Conservation (phyloP, 164 flowering plant species). For the Kingdonia uniflora region DNA sequence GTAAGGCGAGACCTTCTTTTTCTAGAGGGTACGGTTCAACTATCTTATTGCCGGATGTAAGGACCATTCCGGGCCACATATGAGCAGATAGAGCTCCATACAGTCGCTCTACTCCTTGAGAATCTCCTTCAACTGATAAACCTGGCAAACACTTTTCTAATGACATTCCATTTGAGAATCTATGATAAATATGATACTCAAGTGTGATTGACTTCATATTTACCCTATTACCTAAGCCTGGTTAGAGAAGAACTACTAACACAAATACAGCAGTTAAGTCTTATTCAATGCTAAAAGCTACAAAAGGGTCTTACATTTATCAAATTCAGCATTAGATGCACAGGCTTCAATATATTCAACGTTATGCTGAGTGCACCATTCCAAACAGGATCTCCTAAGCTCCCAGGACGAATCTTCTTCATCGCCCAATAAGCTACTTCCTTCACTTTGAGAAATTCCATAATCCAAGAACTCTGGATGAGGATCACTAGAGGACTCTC, state of each 20-base stretch:
- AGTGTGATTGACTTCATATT: too few species aligned
- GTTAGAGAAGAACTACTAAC: too few species aligned
- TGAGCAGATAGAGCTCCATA: slow-evolving; percentile 86
- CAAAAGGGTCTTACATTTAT: slow-evolving; percentile 54
- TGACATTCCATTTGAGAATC: not conserved
- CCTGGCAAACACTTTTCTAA: slow-evolving; percentile 31
- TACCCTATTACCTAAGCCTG: too few species aligned
- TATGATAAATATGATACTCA: too few species aligned
- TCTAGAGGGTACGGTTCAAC: slow-evolving; percentile 37
- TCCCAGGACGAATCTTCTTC: slow-evolving; percentile 52
- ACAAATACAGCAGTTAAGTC: too few species aligned
- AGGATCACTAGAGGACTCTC: slow-evolving; percentile 27
- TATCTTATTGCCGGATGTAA: slow-evolving; percentile 62
- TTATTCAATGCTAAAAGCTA: too few species aligned
- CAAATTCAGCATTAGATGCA: slow-evolving; percentile 84
- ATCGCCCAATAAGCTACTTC: slow-evolving; percentile 62
- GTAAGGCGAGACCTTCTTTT: slow-evolving; percentile 31
- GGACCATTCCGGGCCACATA: slow-evolving; percentile 98
- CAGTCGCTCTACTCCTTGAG: slow-evolving; percentile 80
- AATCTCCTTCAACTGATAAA: slow-evolving; percentile 84
- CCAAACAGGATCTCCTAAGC: slow-evolving; percentile 50
- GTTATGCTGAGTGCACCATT: slow-evolving; percentile 70
- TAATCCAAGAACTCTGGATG: slow-evolving; percentile 34
- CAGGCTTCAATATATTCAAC: slow-evolving; percentile 91
- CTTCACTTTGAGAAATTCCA: slow-evolving; percentile 75